Evolutionary conservation across 129 eudicot genomes (phyloP), one percentile per base, ranked within the genome.

Genomic region (Ambrosia artemisiifolia): DNA sequence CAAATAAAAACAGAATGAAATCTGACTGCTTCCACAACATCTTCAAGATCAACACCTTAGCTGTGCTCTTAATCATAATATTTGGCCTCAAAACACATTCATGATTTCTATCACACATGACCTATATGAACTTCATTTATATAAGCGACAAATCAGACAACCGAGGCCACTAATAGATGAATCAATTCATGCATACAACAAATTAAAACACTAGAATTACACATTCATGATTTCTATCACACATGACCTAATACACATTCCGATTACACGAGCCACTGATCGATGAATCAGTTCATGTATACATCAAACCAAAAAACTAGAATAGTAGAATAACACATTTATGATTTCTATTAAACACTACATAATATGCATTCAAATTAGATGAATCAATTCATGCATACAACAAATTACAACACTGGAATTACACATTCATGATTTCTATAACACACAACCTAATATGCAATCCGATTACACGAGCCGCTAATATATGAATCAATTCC

Each of bases 191-290:
- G 40, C 4, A 68, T 28, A 20, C 44, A 4, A 40, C 33, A 62
- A 38, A 77, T 49, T 20, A 38, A 14, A 72, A 57, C 74, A 77
- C 69, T 66, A 72, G 66, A 43, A 53, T 24, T 24, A 38, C 57
- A 5, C 16, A 1, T 50, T 48, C 7, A 65, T 42, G 55, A 28
- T 64, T 53, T 53, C 57, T 2, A 49, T 50, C 57, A 50, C 3
- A 50, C 57, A 50, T 6, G n/a, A n/a, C n/a, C n/a, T n/a, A n/a
- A n/a, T n/a, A n/a, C n/a, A n/a, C n/a, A n/a, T 20, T 4, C 30
- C 30, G 18, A 13, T 16, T 50, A 64, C 36, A 63, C 13, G 33
- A 7, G 73, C 11, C 62, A n/a, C 28, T n/a, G 16, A 54, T 28
- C 11, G 66, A 38, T 20, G 4, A 12, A 49, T 42, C 57, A 72